phyloP scores from a whole-genome alignment of 108 stramenopile genomes.

The Nitzschia sp. region DNA sequence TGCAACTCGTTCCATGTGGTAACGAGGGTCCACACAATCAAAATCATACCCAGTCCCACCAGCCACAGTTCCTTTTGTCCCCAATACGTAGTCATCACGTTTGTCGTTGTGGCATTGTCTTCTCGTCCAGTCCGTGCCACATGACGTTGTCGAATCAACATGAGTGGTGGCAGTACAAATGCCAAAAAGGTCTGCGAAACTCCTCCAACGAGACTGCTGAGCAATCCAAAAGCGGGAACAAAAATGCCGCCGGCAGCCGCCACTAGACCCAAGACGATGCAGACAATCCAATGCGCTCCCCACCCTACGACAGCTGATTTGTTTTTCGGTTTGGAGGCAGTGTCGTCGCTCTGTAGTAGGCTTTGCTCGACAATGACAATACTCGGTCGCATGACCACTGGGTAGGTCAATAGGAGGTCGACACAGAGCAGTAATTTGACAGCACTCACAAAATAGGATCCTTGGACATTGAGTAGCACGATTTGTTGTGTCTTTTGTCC shows the following conservation, averaged over 20 bases:
- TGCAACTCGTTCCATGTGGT: slow-evolving; percentile 27
- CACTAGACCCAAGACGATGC: slow-evolving; percentile 15
- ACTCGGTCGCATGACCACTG: slow-evolving; percentile 38
- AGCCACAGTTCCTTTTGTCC: slow-evolving; percentile 2
- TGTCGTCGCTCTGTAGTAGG: neutral
- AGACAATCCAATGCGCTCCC: slow-evolving; percentile 13
- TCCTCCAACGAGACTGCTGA: slow-evolving; percentile 39
- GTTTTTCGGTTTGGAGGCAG: neutral
- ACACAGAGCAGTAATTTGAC: slow-evolving; percentile 34
- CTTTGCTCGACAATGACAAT: slow-evolving; percentile 26
- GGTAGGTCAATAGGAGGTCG: slow-evolving; percentile 39
- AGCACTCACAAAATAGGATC: slow-evolving; percentile 5
- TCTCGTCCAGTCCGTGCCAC: neutral
- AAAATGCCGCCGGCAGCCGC: slow-evolving; percentile 24
- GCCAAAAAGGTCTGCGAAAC: slow-evolving; percentile 43
- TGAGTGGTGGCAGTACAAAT: slow-evolving; percentile 35
- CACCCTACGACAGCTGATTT: neutral
- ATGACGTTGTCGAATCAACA: slow-evolving; percentile 16
- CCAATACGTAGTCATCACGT: neutral
- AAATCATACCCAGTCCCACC: slow-evolving; percentile 18
- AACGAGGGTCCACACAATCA: slow-evolving; percentile 29
- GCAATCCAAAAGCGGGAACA: slow-evolving; percentile 33
- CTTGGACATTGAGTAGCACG: slow-evolving; percentile 31
- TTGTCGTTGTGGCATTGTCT: neutral
- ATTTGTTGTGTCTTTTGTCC: slow-evolving; percentile 32